Base-by-base conservation (phyloP, 2,329 filamentous ascomycete species). In the Exophiala dermatitidis region DNA sequence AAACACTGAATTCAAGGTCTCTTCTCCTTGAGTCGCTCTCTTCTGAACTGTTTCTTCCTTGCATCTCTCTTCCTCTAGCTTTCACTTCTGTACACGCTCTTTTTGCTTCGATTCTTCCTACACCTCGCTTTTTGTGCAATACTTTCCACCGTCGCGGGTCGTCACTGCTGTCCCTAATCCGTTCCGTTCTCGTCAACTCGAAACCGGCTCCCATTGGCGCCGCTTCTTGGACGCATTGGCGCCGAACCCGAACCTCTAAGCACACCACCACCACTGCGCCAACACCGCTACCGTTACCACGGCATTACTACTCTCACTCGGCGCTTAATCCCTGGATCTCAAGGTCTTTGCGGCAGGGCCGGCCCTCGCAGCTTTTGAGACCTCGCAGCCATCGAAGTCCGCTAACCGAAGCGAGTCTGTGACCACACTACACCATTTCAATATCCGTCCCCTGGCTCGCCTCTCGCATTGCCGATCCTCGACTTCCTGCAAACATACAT, bases 281-380 rank as follows among this genome's bases (percentile, higher is more conserved):
- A n/a, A 48, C 46, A 7, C 7, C 34, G 7, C 34, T n/a, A 37
- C n/a, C 34, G 34, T 7, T 7, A 37, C 19, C 19, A 19, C 19
- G 19, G 19, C 19, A 12, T 8, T 12, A 45, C 42, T 29, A 45
- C 5, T 34, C 10, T 26, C 12, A 41, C 12, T 41, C 50, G 57
- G 60, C 60, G 60, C 60, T 62, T 62, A 62, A 58, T 60, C 56
- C 60, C 55, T 60, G 60, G 51, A 46, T 46, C 46, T 57, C 48
- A 45, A 54, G 38, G 43, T 31, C 40, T 48, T 34, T 46, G 52
- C 57, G 53, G 52, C 57, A 54, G 57, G 54, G 57, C 57, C 57
- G 57, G 49, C 54, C 54, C 57, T 56, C 54, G 51, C 46, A 50
- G 53, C 54, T 41, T 52, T 41, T 31, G 36, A 47, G 48, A 31